A percentile compares a stretch with the other conserved stretches of the same genome.
These are phyloP conservation scores for Trametes cingulata DNA, from an alignment of 768 basidiomycete genomes.

Conservation along the genomic window DNA sequence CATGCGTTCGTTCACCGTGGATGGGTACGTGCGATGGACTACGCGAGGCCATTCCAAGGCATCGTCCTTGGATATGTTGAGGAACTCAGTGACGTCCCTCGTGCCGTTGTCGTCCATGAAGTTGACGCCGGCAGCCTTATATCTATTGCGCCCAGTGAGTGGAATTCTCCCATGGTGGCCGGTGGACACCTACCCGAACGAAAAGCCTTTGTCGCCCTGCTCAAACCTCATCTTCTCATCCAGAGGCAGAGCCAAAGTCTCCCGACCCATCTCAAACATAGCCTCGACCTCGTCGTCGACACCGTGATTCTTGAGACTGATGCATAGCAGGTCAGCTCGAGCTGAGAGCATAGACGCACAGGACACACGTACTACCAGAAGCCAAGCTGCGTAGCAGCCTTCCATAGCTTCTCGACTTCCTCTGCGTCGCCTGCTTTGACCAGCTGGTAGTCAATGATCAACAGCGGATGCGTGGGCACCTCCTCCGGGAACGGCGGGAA, in stretches of 20 bases:
- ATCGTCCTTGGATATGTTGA: conserved; percentile 41
- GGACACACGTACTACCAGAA: conserved; percentile 53
- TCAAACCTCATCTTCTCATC: conserved; percentile 47
- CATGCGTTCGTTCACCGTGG: conserved; percentile 33
- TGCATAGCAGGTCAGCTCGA: background rate
- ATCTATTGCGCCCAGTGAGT: conserved; percentile 10
- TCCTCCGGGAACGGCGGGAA: conserved; percentile 46
- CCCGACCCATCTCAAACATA: conserved; percentile 47
- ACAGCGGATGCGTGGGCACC: conserved; percentile 45
- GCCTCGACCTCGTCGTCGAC: conserved; percentile 36
- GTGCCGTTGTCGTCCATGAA: conserved; percentile 36
- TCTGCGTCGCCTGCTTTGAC: conserved; percentile 36
- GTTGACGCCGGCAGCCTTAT: conserved; percentile 35
- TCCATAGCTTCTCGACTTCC: conserved; percentile 47
- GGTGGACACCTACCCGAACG: conserved; percentile 36
- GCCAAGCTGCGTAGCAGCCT: conserved; percentile 48
- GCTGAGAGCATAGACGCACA: too few relatives aligned
- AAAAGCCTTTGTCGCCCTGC: conserved; percentile 43
- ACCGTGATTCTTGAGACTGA: conserved; percentile 47
- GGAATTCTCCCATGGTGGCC: background rate
- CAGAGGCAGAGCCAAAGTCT: conserved; percentile 41
- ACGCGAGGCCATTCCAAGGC: conserved; percentile 34
- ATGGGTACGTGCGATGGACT: conserved; percentile 37
- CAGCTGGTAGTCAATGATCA: conserved; percentile 46
- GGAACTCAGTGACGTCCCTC: conserved; percentile 37